These are phyloP conservation scores for Ambrosia artemisiifolia DNA, from an alignment of 129 eudicot genomes.

Conservation along the genomic window DNA sequence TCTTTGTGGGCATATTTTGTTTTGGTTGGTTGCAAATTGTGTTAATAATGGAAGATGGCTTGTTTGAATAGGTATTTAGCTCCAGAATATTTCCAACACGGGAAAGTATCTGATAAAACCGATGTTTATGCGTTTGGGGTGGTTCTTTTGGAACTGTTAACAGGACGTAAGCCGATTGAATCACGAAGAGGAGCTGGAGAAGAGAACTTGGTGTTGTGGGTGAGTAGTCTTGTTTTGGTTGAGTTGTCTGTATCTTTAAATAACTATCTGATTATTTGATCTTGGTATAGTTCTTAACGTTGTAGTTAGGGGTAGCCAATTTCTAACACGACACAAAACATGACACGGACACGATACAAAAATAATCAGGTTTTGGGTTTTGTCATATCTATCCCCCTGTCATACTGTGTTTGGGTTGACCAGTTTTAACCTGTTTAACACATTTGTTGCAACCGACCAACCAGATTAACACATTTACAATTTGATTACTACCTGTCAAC, in stretches of 20 bases:
- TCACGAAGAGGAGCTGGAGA: constrained; percentile 74
- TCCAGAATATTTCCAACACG: constrained; percentile 98
- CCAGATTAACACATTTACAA: no score
- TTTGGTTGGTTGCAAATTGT: background rate
- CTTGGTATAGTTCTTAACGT: background rate
- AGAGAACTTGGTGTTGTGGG: constrained; percentile 93
- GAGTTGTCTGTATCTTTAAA: constrained; percentile 17
- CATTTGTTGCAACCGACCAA: no score
- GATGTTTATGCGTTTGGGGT: constrained; percentile 98
- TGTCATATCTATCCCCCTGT: no score
- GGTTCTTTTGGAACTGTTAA: constrained; percentile 83
- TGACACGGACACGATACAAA: no score
- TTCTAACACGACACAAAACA: no score
- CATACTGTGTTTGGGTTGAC: no score
- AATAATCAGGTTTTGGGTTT: no score
- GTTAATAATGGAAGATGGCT: background rate
- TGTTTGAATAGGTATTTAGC: constrained; percentile 71
- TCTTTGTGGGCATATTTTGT: background rate
- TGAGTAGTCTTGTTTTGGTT: constrained; percentile 61
- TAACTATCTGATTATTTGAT: background rate
- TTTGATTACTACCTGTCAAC: no score
- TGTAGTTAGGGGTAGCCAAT: background rate
- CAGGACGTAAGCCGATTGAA: constrained; percentile 95
- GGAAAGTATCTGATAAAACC: constrained; percentile 96
- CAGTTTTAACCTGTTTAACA: no score